phyloP scores from a whole-genome alignment of 495 filamentous ascomycete genomes.

The Aspergillus heteromorphus region DNA sequence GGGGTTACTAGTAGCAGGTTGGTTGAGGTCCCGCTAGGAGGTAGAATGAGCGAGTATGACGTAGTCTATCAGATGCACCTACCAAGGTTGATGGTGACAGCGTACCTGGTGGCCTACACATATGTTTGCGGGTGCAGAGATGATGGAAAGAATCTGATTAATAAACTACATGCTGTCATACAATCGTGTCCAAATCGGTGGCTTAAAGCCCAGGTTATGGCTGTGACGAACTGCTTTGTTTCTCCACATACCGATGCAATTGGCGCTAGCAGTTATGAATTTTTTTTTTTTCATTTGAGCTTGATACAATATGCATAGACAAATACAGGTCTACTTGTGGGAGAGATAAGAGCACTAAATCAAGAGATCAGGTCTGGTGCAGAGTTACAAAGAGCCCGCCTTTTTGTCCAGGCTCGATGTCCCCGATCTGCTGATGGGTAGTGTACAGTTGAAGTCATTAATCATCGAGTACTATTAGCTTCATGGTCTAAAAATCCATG shows the following conservation, averaged over 20 bases:
- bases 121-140: not conserved
- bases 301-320: too few species aligned
- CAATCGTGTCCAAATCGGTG: too few species aligned
- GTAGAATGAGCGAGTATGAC: conserved; percentile 7
- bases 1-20: not conserved
- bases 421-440: not conserved
- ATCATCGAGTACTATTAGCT: conserved; percentile 22
- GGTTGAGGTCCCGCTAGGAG: not conserved
- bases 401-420: not conserved
- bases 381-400: not conserved
- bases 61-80: not conserved
- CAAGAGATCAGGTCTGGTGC: not conserved
- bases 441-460: conserved; percentile 31
- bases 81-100: not conserved
- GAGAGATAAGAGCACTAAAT: not conserved
- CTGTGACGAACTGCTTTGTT: too few species aligned
- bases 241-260: too few species aligned
- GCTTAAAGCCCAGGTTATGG: too few species aligned
- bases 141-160: too few species aligned
- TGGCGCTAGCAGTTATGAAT: too few species aligned
- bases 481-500: conserved; percentile 62
- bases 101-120: not conserved
- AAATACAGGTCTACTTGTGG: too few species aligned
- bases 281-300: too few species aligned
- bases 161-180: too few species aligned